phyloP scores from a whole-genome alignment of 345 rosid genomes.

The Fremontodendron californicum region DNA sequence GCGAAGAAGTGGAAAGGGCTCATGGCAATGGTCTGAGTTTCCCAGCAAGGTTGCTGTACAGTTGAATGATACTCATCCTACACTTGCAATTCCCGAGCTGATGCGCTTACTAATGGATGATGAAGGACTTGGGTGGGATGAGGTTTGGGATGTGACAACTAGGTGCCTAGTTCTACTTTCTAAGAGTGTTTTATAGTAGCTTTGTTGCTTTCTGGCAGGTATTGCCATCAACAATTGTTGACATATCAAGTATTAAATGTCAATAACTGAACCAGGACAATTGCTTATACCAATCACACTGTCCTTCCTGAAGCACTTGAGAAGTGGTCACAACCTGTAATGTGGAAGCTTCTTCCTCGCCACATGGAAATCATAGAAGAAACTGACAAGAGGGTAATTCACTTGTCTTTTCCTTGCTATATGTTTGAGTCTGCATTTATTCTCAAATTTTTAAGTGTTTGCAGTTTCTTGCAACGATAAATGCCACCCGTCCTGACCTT shows the following conservation, averaged over 20 bases:
- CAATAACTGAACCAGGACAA: slow-evolving; percentile 51
- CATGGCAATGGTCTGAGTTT: slow-evolving; percentile 80
- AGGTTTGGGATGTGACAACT: slow-evolving; percentile 86
- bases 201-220: slow-evolving; percentile 1
- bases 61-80: slow-evolving; percentile 95
- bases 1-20: slow-evolving; percentile 48
- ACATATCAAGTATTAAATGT: slow-evolving; percentile 10
- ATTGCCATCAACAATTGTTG: slow-evolving; percentile 7
- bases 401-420: slow-evolving; percentile 1
- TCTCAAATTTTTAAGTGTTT: slow-evolving; percentile 10
- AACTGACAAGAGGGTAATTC: slow-evolving; percentile 73
- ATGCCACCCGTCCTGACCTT: slow-evolving; percentile 49
- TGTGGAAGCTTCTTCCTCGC: slow-evolving; percentile 98
- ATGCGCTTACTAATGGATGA: slow-evolving; percentile 86
- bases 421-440: slow-evolving; percentile 13
- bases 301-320: slow-evolving; percentile 98
- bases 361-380: slow-evolving; percentile 97
- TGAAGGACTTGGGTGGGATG: slow-evolving; percentile 96
- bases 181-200: not conserved
- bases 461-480: slow-evolving; percentile 69
- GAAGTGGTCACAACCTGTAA: slow-evolving; percentile 89
- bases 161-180: slow-evolving; percentile 33
- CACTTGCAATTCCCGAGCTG: slow-evolving; percentile 94
- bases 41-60: slow-evolving; percentile 89
- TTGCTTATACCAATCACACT: slow-evolving; percentile 95